Evolutionary conservation across 805 yeast genomes (phyloP).

Genomic region (Brettanomyces bruxellensis): DNA sequence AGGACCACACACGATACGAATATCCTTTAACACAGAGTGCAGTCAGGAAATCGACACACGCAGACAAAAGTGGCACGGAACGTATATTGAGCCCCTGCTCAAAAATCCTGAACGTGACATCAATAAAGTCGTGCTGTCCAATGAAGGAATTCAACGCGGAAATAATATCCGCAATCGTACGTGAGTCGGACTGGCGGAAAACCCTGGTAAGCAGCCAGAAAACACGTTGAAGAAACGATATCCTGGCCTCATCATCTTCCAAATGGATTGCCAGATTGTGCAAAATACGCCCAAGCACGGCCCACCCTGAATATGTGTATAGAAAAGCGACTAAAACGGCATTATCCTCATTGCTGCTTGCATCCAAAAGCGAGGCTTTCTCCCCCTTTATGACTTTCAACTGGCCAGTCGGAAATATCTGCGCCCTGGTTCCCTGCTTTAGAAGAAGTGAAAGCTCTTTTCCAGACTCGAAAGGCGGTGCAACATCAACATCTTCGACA

Average conservation of each 20-base stretch:
- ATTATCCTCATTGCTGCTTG: conserved; percentile 2
- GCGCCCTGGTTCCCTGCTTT: conserved; percentile 57
- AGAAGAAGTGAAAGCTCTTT: conserved; percentile 37
- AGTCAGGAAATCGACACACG: conserved; percentile 41
- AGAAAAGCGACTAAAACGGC: conserved; percentile 50
- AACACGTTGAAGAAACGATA: conserved; percentile 36
- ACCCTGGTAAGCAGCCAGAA: conserved; percentile 42
- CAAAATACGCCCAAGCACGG: conserved; percentile 67
- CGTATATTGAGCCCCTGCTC: conserved; percentile 59
- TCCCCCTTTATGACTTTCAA: background rate
- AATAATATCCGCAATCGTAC: conserved; percentile 17
- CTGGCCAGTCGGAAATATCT: conserved; percentile 40
- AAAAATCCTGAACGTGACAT: conserved; percentile 53
- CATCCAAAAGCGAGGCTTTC: background rate
- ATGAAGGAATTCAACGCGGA: conserved; percentile 28
- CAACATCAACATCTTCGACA: conserved; percentile 32
- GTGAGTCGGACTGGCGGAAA: conserved; percentile 29
- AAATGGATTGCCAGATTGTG: conserved; percentile 45
- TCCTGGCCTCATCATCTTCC: conserved; percentile 30
- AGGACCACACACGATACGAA: conserved; percentile 73
- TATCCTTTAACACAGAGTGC: conserved; percentile 34
- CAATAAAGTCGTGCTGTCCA: conserved; percentile 29
- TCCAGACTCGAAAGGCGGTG: conserved; percentile 41
- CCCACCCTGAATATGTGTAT: conserved; percentile 79
- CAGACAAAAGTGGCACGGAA: conserved; percentile 34